These are phyloP conservation scores for Chlorella sorokiniana DNA, from an alignment of 139 green algal species.

Conservation along the genomic window DNA sequence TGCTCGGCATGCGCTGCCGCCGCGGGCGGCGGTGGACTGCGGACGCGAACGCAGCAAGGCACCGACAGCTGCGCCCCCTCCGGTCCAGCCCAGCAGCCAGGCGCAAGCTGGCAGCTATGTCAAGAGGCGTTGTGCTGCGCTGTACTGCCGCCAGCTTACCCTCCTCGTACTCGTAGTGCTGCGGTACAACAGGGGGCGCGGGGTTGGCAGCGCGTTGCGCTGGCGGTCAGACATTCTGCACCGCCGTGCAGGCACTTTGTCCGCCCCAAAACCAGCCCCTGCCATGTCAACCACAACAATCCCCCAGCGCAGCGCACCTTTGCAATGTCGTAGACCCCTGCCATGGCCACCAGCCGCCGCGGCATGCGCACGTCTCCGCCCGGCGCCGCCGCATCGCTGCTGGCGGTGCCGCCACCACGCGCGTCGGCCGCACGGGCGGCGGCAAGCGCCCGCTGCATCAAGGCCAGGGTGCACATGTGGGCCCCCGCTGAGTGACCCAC, in stretches of 20 bases:
- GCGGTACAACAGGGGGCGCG: neutral
- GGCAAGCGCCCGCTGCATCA: constrained; percentile 63
- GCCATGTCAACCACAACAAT: neutral
- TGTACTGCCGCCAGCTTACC: neutral
- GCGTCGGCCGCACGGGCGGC: constrained; percentile 8
- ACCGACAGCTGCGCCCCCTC: no score
- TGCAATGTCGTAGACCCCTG: constrained; percentile 82
- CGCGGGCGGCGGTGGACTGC: neutral
- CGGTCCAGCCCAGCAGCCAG: neutral
- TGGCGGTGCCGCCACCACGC: neutral
- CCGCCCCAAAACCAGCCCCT: neutral
- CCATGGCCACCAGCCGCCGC: constrained; percentile 47
- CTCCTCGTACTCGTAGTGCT: constrained; percentile 84
- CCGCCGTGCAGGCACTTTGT: no score
- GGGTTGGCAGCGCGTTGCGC: neutral
- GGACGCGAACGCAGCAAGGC: no score
- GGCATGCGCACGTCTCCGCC: constrained; percentile 49
- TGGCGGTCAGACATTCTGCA: neutral
- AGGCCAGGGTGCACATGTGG: constrained; percentile 71
- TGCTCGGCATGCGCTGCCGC: neutral
- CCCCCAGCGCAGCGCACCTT: constrained; percentile 24
- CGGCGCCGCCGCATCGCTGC: neutral
- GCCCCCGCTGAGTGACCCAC: constrained; percentile 80
- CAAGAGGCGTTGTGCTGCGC: neutral
- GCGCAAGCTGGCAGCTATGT: neutral